phyloP scores from a whole-genome alignment of 805 yeast genomes.

The Nakazawaea anatomiae region DNA sequence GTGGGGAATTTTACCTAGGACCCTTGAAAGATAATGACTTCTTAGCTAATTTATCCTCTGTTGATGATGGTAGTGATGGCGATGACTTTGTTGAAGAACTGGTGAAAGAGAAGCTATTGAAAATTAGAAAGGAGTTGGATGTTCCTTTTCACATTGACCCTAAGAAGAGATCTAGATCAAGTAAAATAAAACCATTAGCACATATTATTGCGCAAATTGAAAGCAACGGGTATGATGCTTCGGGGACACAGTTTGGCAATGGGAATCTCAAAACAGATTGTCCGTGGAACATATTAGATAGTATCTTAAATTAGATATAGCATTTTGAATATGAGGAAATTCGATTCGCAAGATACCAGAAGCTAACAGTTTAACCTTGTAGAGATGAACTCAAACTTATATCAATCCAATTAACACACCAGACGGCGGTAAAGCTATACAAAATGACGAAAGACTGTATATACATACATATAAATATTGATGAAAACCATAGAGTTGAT shows the following conservation, averaged over 20 bases:
- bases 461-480: background rate
- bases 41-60: background rate
- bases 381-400: too few species aligned
- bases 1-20: background rate
- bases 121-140: background rate
- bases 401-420: too few species aligned
- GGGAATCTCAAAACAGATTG: constrained; percentile 2
- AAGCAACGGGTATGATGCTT: background rate
- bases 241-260: constrained; percentile 1
- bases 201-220: background rate
- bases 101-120: background rate
- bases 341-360: too few species aligned
- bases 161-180: background rate
- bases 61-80: background rate
- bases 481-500: background rate
- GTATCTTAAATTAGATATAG: background rate
- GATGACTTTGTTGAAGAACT: background rate
- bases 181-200: background rate
- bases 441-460: background rate
- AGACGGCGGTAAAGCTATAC: background rate
- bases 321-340: too few species aligned
- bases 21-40: background rate
- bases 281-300: constrained; percentile 1
- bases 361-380: too few species aligned
- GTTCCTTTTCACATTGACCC: constrained; percentile 3